Evolutionary conservation across 2,329 filamentous ascomycete species (phyloP), one percentile per base, ranked within the genome.

Genomic region (Escovopsis sp.): DNA sequence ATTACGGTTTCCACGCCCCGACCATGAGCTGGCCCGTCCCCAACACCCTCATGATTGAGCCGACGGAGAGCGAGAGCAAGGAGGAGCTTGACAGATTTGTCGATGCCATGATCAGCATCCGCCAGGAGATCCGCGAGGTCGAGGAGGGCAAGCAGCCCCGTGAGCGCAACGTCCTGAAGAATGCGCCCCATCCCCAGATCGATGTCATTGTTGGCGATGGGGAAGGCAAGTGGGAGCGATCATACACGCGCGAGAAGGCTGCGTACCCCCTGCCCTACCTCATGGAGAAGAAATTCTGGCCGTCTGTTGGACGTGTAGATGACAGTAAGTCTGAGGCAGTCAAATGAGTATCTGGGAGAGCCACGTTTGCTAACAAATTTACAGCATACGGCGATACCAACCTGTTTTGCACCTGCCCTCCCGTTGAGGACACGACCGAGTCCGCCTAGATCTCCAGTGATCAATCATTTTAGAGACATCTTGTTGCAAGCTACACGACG

Each of bases 281-380:
- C 48, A 75, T 76, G 60, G 85, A 94, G 75, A 95, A 93, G 81
- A 96, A 96, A 70, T 95, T 95, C 66, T 96, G 89, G 89, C 88
- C 89, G 0, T 80, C 70, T 33, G 86, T 94, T 12, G 85, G 82
- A 6, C 74, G 89, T 59, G 70, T 95, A 18, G 84, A 96, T 59
- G 89, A 95, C 68, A 74, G 85, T 89, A 63, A 71, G 82, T 70
- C 23, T 38, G 34, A 28, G 4, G 19, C 9, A 33, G 15, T 40
- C 6, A 11, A 26, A 5, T 9, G 33, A 9, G 15, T 8, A 2
- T 9, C 7, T 32, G 28, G 8, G 11, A 32, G 28, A 32, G 28
- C 11, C 7, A 11, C 8, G 12, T 33, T n/a, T 26, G 33, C 45
- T 47, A 40, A 51, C 37, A 26, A 19, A 28, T 34, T 41, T 35